Conservation (phyloP, 768 basidiomycete genomes). For the Lyophyllum atratum region DNA sequence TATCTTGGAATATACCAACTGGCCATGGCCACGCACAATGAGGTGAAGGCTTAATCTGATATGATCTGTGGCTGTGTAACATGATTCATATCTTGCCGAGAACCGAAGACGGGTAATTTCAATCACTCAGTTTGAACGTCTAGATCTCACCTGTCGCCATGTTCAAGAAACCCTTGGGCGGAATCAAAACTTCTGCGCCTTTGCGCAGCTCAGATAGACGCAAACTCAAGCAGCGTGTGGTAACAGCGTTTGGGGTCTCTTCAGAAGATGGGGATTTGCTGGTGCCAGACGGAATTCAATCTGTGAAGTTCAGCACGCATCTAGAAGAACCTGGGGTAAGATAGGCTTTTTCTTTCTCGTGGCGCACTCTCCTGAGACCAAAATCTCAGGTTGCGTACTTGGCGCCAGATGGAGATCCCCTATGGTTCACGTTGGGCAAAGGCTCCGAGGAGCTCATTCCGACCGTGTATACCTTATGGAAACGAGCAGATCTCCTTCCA, state of each 20-base stretch:
- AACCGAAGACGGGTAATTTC: too few relatives aligned
- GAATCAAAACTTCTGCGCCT: slow-evolving; percentile 75
- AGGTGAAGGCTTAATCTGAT: too few relatives aligned
- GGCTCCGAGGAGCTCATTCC: slow-evolving; percentile 69
- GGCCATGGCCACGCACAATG: too few relatives aligned
- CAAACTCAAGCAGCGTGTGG: slow-evolving; percentile 64
- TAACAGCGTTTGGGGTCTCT: slow-evolving; percentile 46
- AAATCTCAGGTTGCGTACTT: slow-evolving; percentile 61
- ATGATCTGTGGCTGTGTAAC: too few relatives aligned
- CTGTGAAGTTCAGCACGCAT: slow-evolving; percentile 69
- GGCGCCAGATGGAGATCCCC: slow-evolving; percentile 64
- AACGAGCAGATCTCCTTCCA: slow-evolving; percentile 66
- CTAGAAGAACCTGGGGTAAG: slow-evolving; percentile 64
- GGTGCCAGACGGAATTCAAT: slow-evolving; percentile 73
- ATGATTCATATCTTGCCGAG: too few relatives aligned
- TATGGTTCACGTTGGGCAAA: slow-evolving; percentile 80
- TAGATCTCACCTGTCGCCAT: slow-evolving; percentile 36
- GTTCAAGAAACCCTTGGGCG: slow-evolving; percentile 79
- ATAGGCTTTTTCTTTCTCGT: not conserved
- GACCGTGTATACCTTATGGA: slow-evolving; percentile 85
- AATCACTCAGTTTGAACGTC: too few relatives aligned
- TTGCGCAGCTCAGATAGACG: slow-evolving; percentile 73
- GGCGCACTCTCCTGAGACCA: not conserved
- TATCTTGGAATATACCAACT: too few relatives aligned
- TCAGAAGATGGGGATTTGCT: slow-evolving; percentile 66